These are phyloP conservation scores for Conticribra weissflogii DNA, from an alignment of 108 stramenopile species.

Conservation along the genomic window DNA sequence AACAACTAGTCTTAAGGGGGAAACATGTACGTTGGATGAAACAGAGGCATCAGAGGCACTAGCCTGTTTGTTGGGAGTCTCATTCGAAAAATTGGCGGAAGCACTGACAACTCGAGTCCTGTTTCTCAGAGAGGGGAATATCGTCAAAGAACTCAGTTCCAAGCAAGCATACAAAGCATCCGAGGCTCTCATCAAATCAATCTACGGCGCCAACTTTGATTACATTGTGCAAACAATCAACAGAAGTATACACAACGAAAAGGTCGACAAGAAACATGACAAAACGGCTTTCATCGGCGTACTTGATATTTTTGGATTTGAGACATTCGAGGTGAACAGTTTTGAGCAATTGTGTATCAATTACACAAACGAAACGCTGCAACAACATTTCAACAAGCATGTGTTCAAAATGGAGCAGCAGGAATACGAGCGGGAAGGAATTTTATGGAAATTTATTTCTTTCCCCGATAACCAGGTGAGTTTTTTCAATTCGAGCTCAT, in stretches of 20 bases:
- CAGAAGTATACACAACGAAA: slow-evolving; percentile 41
- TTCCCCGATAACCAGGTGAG: slow-evolving; percentile 91
- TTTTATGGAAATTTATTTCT: slow-evolving; percentile 83
- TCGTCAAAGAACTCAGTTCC: slow-evolving; percentile 55
- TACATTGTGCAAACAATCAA: slow-evolving; percentile 66
- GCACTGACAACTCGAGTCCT: slow-evolving; percentile 68
- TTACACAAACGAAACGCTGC: slow-evolving; percentile 93
- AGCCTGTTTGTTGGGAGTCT: slow-evolving; percentile 69
- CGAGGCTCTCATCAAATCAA: slow-evolving; percentile 90
- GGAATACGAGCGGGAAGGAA: slow-evolving; percentile 94
- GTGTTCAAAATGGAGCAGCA: slow-evolving; percentile 90
- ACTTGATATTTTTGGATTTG: slow-evolving; percentile 98
- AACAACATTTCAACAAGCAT: slow-evolving; percentile 91
- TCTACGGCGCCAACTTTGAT: slow-evolving; percentile 88
- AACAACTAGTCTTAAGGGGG: slow-evolving; percentile 42
- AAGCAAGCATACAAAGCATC: slow-evolving; percentile 73
- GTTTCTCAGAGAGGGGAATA: slow-evolving; percentile 50
- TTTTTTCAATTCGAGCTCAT: background rate
- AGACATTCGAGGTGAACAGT: slow-evolving; percentile 87
- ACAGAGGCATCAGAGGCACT: slow-evolving; percentile 54
- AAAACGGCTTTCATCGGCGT: slow-evolving; percentile 86
- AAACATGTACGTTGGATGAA: slow-evolving; percentile 46
- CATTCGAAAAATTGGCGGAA: slow-evolving; percentile 41
- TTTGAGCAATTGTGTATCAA: slow-evolving; percentile 95
- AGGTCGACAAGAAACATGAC: slow-evolving; percentile 29